These are phyloP conservation scores for Syncephalis fuscata DNA, from an alignment of 371 early-diverging fungal species.

Conservation along the genomic window DNA sequence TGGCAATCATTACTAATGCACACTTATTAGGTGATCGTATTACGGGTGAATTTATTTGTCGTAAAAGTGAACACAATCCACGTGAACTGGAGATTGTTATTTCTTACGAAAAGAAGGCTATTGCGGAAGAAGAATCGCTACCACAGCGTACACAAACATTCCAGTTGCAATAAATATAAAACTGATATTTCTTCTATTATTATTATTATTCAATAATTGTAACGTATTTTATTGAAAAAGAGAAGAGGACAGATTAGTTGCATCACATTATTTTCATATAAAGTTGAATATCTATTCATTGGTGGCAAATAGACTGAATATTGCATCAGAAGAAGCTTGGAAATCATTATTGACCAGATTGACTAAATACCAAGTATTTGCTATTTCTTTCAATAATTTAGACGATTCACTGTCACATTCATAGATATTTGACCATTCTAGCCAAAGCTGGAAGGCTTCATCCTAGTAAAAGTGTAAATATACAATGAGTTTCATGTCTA, in stretches of 20 bases:
- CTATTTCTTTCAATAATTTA: conserved; percentile 44
- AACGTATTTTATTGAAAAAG: no score
- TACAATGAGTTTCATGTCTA: background rate
- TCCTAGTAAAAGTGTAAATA: no score
- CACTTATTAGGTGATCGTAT: conserved; percentile 12
- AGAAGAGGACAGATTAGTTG: no score
- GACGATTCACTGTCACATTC: conserved; percentile 31
- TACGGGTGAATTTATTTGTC: conserved; percentile 32
- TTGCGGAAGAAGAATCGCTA: background rate
- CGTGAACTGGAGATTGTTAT: conserved; percentile 43
- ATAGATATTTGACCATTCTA: conserved; percentile 75
- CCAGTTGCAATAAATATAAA: conserved; percentile 1
- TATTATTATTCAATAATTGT: no score
- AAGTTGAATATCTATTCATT: no score
- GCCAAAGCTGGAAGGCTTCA: conserved; percentile 92
- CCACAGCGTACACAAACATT: conserved; percentile 1
- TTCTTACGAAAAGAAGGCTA: conserved; percentile 14
- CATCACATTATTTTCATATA: no score
- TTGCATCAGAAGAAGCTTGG: conserved; percentile 37
- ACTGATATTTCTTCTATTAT: no score
- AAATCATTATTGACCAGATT: conserved; percentile 94
- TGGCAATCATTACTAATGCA: background rate
- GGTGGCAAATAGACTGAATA: conserved; percentile 43
- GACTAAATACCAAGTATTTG: conserved; percentile 74
- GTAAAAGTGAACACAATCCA: conserved; percentile 27